Evolutionary conservation across 768 basidiomycete species (phyloP).

Genomic region (Lactarius tabidus): DNA sequence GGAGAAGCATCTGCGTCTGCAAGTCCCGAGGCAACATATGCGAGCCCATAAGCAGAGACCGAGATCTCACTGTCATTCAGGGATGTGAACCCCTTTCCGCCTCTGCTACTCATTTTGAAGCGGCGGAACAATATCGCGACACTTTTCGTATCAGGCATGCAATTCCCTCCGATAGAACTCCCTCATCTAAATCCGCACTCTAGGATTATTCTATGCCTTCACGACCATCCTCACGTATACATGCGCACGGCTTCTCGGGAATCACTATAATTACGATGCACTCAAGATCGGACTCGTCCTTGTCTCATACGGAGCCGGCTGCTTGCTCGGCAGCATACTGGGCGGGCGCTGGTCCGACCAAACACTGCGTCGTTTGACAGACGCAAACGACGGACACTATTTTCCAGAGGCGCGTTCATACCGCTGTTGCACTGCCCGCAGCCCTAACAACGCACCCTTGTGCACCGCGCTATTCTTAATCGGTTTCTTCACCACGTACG

Average conservation of each 20-base stretch:
- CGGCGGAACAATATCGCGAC: constrained; percentile 65
- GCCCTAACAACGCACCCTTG: constrained; percentile 33
- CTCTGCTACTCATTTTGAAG: constrained; percentile 53
- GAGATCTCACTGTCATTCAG: constrained; percentile 52
- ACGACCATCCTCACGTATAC: constrained; percentile 72
- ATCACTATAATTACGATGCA: constrained; percentile 60
- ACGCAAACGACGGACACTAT: constrained; percentile 41
- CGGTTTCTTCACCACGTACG: constrained; percentile 76
- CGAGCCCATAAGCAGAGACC: constrained; percentile 29
- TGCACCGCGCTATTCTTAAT: constrained; percentile 67
- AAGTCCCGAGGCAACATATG: background rate
- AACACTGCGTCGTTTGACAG: constrained; percentile 40
- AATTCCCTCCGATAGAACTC: background rate
- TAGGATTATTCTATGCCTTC: constrained; percentile 69
- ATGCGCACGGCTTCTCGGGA: constrained; percentile 61
- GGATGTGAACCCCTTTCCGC: constrained; percentile 74
- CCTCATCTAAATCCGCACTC: background rate
- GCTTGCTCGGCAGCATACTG: constrained; percentile 47
- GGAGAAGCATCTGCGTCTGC: background rate
- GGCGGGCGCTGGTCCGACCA: constrained; percentile 60
- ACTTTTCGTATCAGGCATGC: constrained; percentile 57
- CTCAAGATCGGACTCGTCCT: constrained; percentile 73
- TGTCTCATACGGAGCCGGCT: constrained; percentile 64
- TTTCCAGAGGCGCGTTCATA: constrained; percentile 55
- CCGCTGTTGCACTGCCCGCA: background rate